Base-by-base conservation (phyloP, 2,329 filamentous ascomycete genomes). In the Arthrobotrys sinensis region DNA sequence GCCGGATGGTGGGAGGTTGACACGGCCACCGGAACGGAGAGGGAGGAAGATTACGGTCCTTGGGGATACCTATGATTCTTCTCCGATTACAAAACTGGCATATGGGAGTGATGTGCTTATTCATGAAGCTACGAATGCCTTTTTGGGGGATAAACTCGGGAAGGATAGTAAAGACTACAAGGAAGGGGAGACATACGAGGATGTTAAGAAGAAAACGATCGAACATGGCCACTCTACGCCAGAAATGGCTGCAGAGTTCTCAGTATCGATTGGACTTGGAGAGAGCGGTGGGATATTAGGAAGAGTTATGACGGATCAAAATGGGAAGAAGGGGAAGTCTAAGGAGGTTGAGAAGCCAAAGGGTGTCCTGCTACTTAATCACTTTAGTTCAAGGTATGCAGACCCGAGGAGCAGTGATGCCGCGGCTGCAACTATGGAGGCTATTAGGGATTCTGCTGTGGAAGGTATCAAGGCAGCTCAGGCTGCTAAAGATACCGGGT, bases 121-220 rank as follows among this genome's bases (percentile, higher is more conserved):
- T 12, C 81, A 82, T n/a, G 81, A 82, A 60, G 80, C 81, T 10
- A 82, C 81, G 2, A 82, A 82, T 73, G 81, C 81, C 10, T 81
- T 75, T 43, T 14, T 81, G 1, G 79, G 66, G 19, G 50, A 67
- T 19, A 52, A 5, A 6, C 5, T 63, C 2, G 60, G 50, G 2
- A 79, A 80, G 1, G 66, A 67, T 0, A 78, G 79, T 34, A 71
- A 70, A 3, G 64, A 75, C 14, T 80, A 76, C 34, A 81, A 81
- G 60, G 68, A 62, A 38, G 60, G 52, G 1, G 81, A 80, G 43
- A 79, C 79, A 11, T 81, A 81, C 19, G 77, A 62, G 40, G 34
- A 50, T 14, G 77, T 81, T 5, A 79, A 80, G 72, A 77, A 65
- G 38, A 73, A 76, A 14, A 52, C 81, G 2, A 80, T 62, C 64